These are phyloP conservation scores for Evernia prunastri DNA, from an alignment of 495 filamentous ascomycete genomes.

Conservation along the genomic window DNA sequence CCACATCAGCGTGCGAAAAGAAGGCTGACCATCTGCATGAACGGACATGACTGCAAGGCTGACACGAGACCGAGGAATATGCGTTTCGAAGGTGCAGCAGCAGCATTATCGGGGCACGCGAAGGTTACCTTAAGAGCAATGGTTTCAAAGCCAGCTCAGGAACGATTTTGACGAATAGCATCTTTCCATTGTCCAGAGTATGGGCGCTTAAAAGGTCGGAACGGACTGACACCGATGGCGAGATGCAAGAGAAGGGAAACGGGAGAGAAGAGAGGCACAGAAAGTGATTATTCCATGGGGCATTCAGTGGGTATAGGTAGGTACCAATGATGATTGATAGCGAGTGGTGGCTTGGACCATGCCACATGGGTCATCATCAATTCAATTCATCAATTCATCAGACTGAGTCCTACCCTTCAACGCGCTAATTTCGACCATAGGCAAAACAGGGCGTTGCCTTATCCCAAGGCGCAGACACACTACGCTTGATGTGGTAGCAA, in stretches of 20 bases:
- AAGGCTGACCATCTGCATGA: no score
- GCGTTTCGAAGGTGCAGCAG: not conserved
- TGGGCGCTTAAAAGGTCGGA: not conserved
- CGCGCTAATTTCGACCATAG: not conserved
- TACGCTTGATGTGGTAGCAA: slow-evolving; percentile 1
- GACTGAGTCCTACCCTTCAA: not conserved
- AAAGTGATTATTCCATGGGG: not conserved
- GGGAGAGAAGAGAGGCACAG: no score
- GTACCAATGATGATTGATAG: not conserved
- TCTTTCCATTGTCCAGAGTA: not conserved
- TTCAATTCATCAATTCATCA: no score
- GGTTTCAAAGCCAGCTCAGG: not conserved
- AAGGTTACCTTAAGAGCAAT: not conserved
- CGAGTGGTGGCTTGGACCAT: not conserved
- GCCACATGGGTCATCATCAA: not conserved
- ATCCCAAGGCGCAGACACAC: not conserved
- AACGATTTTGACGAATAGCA: not conserved
- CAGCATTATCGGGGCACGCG: not conserved
- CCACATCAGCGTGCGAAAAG: no score
- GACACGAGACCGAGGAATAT: not conserved
- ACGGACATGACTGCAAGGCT: not conserved
- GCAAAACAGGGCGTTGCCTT: slow-evolving; percentile 8
- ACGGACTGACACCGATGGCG: not conserved
- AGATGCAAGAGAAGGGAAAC: not conserved
- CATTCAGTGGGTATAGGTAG: not conserved